Base-by-base conservation (phyloP, 805 yeast genomes). In the Metschnikowia hibisci region DNA sequence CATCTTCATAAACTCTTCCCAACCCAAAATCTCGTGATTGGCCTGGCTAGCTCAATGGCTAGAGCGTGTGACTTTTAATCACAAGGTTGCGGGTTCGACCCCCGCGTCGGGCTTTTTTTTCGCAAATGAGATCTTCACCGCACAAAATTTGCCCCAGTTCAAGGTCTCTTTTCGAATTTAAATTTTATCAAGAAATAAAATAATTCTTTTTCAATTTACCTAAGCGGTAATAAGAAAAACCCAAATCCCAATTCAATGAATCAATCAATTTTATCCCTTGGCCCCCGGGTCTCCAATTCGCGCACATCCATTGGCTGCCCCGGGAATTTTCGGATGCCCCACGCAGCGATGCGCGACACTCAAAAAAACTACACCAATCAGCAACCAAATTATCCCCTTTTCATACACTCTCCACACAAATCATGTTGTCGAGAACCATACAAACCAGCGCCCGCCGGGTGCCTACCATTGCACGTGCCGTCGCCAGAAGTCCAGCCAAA, bases 401-500 rank as follows among this genome's bases (percentile, higher is more conserved):
- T 27, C 43, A 37, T 33, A 25, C 32, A 26, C 22, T 18, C 4
- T 5, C 15, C n/a, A 8, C 41, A 31, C 18, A 34, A 35, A 47
- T 34, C 41, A 64, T 64, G 69, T 64, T 64, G 58, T 60, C 68
- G 30, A 63, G 68, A 62, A 55, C 56, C 42, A 47, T 63, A 43
- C 64, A 57, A 54, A 45, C 57, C 43, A 52, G 59, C 34, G 44
- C 60, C 46, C 63, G 58, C 40, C 66, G 67, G 47, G 43, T 56
- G 33, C 59, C 63, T 14, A 29, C 34, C 22, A 53, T 49, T 14
- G 48, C 48, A 29, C 23, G 23, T 14, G 32, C 52, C 29, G 31
- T 15, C 33, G 40, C 32, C 40, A 28, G 32, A 36, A 28, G 5
- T 27, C 43, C 34, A n/a, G 45, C 43, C 28, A 37, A 51, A 40